Evolutionary conservation across 116 monocot genomes (phyloP).

Genomic region (Dioscorea cayenensis): DNA sequence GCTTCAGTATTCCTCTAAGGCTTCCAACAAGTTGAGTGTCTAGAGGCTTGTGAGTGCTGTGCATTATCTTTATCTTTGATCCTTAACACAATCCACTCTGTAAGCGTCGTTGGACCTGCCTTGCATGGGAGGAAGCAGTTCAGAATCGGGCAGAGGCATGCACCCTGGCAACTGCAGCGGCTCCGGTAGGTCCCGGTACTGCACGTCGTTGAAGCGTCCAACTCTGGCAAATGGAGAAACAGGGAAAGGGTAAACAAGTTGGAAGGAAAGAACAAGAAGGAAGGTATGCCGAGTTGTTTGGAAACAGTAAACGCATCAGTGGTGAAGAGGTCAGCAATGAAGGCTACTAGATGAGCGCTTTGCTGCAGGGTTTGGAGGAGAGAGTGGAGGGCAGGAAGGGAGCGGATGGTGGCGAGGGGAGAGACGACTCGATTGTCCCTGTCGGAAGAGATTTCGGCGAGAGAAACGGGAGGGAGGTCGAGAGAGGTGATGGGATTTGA

Average conservation of each 20-base stretch:
- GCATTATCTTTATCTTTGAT: no score
- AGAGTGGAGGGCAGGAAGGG: neutral
- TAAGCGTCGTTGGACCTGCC: neutral
- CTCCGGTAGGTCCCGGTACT: conserved; percentile 7
- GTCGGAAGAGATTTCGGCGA: conserved; percentile 25
- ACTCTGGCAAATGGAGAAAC: neutral
- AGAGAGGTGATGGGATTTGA: conserved; percentile 7
- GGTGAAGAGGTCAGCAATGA: conserved; percentile 40
- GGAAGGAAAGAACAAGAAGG: conserved; percentile 33
- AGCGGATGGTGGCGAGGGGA: conserved; percentile 30
- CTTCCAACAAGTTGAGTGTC: no score
- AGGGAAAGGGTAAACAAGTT: conserved; percentile 13
- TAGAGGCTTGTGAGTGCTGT: no score
- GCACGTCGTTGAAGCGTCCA: neutral
- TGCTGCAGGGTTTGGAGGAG: neutral
- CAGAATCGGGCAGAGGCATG: neutral
- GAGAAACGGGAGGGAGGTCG: conserved; percentile 10
- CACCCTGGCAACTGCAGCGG: conserved; percentile 1
- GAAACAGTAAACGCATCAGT: conserved; percentile 23
- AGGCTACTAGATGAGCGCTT: conserved; percentile 9
- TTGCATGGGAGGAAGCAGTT: neutral
- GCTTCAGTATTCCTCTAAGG: no score
- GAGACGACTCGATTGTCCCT: conserved; percentile 10
- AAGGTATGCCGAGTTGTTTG: conserved; percentile 14
- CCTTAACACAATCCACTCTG: neutral